Percentiles rank a stretch among this genome's conserved stretches.
Conservation (phyloP, 2,329 filamentous ascomycete species). For the Fusarium multiceps region DNA sequence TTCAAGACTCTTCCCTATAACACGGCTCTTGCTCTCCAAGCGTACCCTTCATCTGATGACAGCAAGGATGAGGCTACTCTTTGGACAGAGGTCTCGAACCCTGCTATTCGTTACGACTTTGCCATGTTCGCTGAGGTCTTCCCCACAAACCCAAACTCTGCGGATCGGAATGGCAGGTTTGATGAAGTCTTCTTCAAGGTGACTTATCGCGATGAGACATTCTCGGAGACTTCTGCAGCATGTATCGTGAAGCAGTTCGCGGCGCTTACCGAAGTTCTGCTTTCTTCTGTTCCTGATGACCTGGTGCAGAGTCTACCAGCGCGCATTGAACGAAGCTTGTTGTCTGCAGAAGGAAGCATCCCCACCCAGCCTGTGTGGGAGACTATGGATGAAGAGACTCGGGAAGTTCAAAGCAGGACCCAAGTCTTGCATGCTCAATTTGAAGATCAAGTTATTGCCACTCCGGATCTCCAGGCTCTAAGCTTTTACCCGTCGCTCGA, state of each 20-base stretch:
- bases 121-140: constrained; percentile 29
- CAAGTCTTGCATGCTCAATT: constrained; percentile 21
- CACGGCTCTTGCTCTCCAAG: constrained; percentile 20
- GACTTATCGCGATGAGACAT: constrained; percentile 15
- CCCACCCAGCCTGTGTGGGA: background rate
- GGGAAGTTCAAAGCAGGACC: background rate
- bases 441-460: constrained; percentile 16
- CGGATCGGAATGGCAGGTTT: background rate
- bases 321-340: background rate
- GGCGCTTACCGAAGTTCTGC: background rate
- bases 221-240: constrained; percentile 2
- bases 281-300: background rate
- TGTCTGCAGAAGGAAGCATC: constrained; percentile 16
- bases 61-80: background rate
- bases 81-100: constrained; percentile 13
- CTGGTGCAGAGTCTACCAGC: constrained; percentile 13
- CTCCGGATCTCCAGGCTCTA: constrained; percentile 4
- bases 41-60: background rate
- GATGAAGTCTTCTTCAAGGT: constrained; percentile 21
- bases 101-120: constrained; percentile 31
- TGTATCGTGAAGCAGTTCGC: constrained; percentile 20
- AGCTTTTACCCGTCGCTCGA: constrained; percentile 17
- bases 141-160: background rate
- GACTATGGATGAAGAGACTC: background rate
- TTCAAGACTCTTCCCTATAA: constrained; percentile 33